Conservation (phyloP, 2,329 filamentous ascomycete species). For the Aspergillus sp. region DNA sequence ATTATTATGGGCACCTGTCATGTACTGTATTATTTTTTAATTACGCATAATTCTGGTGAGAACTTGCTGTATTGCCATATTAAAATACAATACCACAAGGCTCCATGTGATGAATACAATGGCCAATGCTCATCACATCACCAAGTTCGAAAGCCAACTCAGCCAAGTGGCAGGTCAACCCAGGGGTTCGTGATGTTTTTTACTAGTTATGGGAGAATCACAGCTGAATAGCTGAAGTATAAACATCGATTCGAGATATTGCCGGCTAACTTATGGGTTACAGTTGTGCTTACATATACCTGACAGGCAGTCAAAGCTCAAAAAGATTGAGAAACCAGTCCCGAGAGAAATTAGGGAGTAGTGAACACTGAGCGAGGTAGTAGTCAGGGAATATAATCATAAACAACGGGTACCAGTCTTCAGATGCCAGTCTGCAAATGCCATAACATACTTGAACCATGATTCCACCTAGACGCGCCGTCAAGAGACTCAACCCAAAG, state of each 20-base stretch:
- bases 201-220: too few relatives aligned
- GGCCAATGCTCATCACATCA: background rate
- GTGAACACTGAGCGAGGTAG: background rate
- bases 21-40: background rate
- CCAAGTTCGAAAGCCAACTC: too few relatives aligned
- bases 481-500: conserved; percentile 28
- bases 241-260: background rate
- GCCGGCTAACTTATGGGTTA: background rate
- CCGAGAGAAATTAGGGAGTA: background rate
- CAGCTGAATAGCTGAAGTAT: too few relatives aligned
- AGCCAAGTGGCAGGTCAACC: too few relatives aligned
- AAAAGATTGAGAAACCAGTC: background rate
- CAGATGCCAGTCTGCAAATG: conserved; percentile 12
- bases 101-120: background rate
- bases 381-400: background rate
- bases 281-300: background rate
- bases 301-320: background rate
- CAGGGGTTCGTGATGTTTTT: too few relatives aligned
- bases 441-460: conserved; percentile 9
- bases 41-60: background rate
- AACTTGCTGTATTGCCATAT: background rate
- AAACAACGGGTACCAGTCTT: conserved; percentile 3
- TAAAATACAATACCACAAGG: background rate
- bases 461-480: conserved; percentile 2
- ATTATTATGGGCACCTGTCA: background rate